Evolutionary conservation across 2,329 filamentous ascomycete genomes (phyloP).

Genomic region (Alternaria brassicicola): DNA sequence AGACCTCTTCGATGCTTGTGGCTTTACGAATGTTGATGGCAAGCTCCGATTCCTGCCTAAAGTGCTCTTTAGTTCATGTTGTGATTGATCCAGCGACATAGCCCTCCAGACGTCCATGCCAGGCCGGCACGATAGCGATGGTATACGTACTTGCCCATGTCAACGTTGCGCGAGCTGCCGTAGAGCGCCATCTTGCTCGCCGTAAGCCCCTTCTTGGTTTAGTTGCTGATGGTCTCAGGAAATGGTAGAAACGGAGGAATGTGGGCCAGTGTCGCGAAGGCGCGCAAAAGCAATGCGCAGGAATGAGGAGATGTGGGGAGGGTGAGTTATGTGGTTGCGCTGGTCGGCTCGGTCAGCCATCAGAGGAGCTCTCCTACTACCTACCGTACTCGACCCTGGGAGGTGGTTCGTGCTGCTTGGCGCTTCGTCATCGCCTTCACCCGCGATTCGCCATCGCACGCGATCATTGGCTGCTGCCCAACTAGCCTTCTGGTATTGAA

Average conservation of each 20-base stretch:
- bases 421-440: slow-evolving; percentile 38
- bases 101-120: neutral
- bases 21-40: slow-evolving; percentile 72
- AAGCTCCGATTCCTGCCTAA: slow-evolving; percentile 67
- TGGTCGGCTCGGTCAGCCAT: slow-evolving; percentile 11
- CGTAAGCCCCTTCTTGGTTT: slow-evolving; percentile 25
- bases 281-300: slow-evolving; percentile 16
- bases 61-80: neutral
- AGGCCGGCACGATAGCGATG: neutral
- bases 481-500: neutral
- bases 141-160: slow-evolving; percentile 64
- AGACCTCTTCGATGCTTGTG: slow-evolving; percentile 69
- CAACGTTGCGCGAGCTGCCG: slow-evolving; percentile 60
- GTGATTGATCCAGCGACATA: neutral
- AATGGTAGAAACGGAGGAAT: neutral
- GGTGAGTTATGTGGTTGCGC: slow-evolving; percentile 8
- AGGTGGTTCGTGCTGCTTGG: slow-evolving; percentile 27
- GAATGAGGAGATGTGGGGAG: slow-evolving; percentile 8
- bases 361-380: slow-evolving; percentile 23
- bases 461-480: neutral
- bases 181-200: slow-evolving; percentile 46
- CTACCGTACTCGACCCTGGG: slow-evolving; percentile 25
- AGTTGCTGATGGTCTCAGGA: slow-evolving; percentile 16
- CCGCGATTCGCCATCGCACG: slow-evolving; percentile 4
- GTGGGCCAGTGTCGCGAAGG: slow-evolving; percentile 5